Evolutionary conservation across 2,329 filamentous ascomycete genomes (phyloP).

Genomic region (Magnaporthiopsis incrustans): DNA sequence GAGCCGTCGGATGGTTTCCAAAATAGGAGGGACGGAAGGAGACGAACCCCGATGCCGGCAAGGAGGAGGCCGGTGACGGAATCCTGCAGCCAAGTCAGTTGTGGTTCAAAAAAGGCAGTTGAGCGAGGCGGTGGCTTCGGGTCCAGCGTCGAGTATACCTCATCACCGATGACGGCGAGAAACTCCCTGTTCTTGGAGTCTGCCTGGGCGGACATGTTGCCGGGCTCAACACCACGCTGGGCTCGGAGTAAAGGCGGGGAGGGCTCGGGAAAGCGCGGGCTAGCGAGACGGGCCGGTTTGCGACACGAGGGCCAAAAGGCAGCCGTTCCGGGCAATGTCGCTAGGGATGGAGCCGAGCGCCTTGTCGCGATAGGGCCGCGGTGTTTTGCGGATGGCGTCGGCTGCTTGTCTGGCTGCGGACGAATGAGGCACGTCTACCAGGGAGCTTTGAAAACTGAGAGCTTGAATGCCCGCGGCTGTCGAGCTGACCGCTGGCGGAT

Average conservation of each 20-base stretch:
- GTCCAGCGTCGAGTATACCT: constrained; percentile 45
- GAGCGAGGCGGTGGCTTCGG: background rate
- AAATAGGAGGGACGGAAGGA: background rate
- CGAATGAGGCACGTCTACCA: background rate
- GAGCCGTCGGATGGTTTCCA: background rate
- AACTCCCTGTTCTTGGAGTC: constrained; percentile 85
- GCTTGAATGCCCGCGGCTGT: background rate
- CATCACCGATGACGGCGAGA: constrained; percentile 94
- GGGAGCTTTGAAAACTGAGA: background rate
- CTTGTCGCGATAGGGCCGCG: background rate
- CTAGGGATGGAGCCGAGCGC: background rate
- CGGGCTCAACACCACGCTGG: background rate
- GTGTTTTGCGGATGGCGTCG: background rate
- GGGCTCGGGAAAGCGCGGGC: background rate
- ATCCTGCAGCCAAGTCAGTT: constrained; percentile 49
- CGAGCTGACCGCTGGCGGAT: background rate
- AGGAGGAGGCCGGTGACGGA: constrained; percentile 93
- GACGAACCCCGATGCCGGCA: constrained; percentile 79
- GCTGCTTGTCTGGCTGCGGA: background rate
- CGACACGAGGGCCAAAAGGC: background rate
- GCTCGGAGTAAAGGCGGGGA: background rate
- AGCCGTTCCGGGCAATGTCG: background rate
- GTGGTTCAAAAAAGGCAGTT: background rate
- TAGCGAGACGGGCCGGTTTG: background rate
- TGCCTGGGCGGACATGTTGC: constrained; percentile 28